Evolutionary conservation across 1,139 yeast genomes (phyloP), one percentile per base, ranked within the genome.

Genomic region (Yamadazyma dushanensis): DNA sequence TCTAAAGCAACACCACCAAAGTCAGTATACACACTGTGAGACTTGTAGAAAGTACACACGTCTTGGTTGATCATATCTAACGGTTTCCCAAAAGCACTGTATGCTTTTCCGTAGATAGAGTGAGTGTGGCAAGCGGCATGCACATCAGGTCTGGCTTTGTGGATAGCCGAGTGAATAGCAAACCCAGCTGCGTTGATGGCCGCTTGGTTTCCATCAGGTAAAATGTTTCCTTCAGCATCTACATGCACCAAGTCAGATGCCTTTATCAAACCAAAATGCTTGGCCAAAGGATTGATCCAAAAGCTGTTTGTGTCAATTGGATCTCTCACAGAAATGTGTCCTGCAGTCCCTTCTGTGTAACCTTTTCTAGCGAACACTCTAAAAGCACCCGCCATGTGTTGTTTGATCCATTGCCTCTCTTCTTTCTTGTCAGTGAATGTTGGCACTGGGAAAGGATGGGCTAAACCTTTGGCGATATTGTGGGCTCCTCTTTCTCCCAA

Each of bases 1-100:
- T 83, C 89, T 21, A 86, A 57, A 0, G 89, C 95, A 35, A 85
- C 85, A 16, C 95, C 95, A 15, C 94, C 94, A 57, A 83, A 85
- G 55, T 78, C 78, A 21, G 59, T 48, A 57, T 81, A 83, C 2
- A 85, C 89, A 2, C 79, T 58, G 46, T 84, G 92, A 32, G 70
- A 64, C 29, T 80, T 76, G 69, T 81, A 81, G 48, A 85, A 78
- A 4, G 72, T 64, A 56, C 90, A 83, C 3, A 70, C 83, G 51
- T 85, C 95, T 61, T 85, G 95, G 62, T 82, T 83, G 46, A 85
- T 59, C 94, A 85, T 85, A 40, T 83, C 89, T 47, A 85, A 66
- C 13, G 80, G 80, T 47, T 70, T 73, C 16, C 89, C 92, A 52
- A 84, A 80, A 0, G 84, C 69, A 8, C 87, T 76, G 61, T 78